Evolutionary conservation across 2,329 filamentous ascomycete species (phyloP).

Genomic region (Alternaria incomplexa): DNA sequence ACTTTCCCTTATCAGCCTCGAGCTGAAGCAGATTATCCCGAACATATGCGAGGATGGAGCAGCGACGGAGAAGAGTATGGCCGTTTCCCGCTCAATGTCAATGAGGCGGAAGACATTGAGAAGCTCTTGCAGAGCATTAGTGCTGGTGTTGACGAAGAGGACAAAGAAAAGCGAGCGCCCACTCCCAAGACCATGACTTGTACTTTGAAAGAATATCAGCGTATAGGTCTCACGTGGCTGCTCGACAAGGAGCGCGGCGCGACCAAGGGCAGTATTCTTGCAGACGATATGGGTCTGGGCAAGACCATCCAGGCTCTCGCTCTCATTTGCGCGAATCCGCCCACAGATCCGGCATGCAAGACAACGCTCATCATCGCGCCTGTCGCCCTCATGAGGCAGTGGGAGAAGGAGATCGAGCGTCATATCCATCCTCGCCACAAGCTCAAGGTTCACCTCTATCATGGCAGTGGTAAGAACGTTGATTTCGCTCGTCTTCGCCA

Average conservation of each 20-base stretch:
- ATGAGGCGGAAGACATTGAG: constrained; percentile 32
- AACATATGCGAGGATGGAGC: neutral
- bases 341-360: constrained; percentile 63
- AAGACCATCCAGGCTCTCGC: constrained; percentile 80
- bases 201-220: constrained; percentile 80
- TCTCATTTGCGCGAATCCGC: constrained; percentile 73
- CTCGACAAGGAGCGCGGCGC: constrained; percentile 73
- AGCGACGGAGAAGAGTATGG: constrained; percentile 25
- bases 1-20: neutral
- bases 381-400: constrained; percentile 80
- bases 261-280: constrained; percentile 75
- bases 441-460: constrained; percentile 72
- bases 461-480: constrained; percentile 62
- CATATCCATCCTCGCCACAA: constrained; percentile 68
- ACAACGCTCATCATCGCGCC: constrained; percentile 86
- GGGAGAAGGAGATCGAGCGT: constrained; percentile 77
- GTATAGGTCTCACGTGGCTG: constrained; percentile 78
- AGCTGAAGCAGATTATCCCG: neutral
- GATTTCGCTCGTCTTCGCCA: constrained; percentile 66
- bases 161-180: constrained; percentile 65
- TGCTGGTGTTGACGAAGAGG: constrained; percentile 30
- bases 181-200: constrained; percentile 73
- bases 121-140: constrained; percentile 43
- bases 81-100: constrained; percentile 14
- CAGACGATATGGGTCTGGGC: constrained; percentile 72